These are phyloP conservation scores for Arthroderma sp. DNA, from an alignment of 2,329 filamentous ascomycete genomes.

Conservation along the genomic window DNA sequence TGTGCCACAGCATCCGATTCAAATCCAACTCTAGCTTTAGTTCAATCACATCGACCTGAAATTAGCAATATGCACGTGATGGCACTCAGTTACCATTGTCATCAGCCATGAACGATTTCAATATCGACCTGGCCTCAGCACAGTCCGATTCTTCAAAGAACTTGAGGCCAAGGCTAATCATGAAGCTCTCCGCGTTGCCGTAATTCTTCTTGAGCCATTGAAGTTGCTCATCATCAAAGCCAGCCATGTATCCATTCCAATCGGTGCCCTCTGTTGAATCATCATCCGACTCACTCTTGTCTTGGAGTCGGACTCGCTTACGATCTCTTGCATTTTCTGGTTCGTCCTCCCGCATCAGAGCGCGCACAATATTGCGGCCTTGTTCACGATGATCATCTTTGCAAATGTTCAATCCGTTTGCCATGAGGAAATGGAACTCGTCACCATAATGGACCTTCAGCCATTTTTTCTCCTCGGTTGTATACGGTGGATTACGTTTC, in stretches of 20 bases:
- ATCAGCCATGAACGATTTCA: constrained; percentile 4
- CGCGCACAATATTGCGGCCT: constrained; percentile 19
- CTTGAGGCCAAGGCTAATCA: constrained; percentile 5
- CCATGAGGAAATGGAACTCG: constrained; percentile 24
- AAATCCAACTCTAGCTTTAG: too few relatives aligned
- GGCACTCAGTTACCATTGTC: not conserved
- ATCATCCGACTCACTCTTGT: constrained; percentile 1
- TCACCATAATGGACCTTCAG: constrained; percentile 21
- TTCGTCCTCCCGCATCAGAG: constrained; percentile 16
- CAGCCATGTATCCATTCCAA: constrained; percentile 10
- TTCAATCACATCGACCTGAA: too few relatives aligned
- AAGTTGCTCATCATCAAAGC: constrained; percentile 10
- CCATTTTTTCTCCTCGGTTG: constrained; percentile 21
- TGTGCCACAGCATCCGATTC: too few relatives aligned
- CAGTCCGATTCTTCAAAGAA: constrained; percentile 10
- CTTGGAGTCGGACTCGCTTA: constrained; percentile 4
- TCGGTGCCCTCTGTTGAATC: not conserved
- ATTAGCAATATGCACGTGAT: too few relatives aligned
- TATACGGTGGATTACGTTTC: constrained; percentile 4
- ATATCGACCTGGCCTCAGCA: constrained; percentile 13
- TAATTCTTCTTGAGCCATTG: constrained; percentile 11
- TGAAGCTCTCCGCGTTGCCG: constrained; percentile 8
- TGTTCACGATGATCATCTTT: constrained; percentile 27
- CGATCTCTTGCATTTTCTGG: not conserved
- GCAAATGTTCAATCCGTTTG: constrained; percentile 21